Conservation (phyloP, 257 asterid species). For the Nicotiana knightiana region DNA sequence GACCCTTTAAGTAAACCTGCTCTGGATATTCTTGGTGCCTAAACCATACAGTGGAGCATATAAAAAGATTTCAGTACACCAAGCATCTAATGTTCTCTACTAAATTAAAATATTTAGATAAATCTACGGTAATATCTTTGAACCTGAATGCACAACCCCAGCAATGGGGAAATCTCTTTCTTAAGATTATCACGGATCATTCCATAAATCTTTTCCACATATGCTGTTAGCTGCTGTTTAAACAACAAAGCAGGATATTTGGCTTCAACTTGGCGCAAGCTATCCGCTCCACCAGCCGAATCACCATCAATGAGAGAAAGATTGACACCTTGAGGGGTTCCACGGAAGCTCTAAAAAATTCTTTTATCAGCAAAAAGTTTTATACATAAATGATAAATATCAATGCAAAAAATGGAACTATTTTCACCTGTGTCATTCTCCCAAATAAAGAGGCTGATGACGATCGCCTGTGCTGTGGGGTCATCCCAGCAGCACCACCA, state of each 20-base stretch:
- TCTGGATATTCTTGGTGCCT: conserved; percentile 98
- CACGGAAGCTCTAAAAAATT: conserved; percentile 73
- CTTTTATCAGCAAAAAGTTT: conserved; percentile 5
- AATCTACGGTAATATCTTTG: not conserved
- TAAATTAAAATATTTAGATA: not conserved
- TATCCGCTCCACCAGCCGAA: conserved; percentile 44
- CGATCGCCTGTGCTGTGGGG: conserved; percentile 75
- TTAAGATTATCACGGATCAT: conserved; percentile 21
- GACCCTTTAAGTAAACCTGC: conserved; percentile 72
- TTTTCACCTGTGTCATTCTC: conserved; percentile 95
- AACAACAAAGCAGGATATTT: conserved; percentile 95
- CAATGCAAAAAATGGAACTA: not conserved
- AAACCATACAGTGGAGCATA: conserved; percentile 15
- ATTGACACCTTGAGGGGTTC: conserved; percentile 74
- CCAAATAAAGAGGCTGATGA: conserved; percentile 87
- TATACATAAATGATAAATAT: not conserved
- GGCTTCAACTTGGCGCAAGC: conserved; percentile 87
- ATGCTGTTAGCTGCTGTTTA: conserved; percentile 28
- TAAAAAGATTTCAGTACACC: not conserved
- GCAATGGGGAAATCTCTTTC: conserved; percentile 30
- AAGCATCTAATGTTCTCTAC: not conserved
- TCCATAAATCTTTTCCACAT: conserved; percentile 20
- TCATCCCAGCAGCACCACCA: conserved; percentile 70
- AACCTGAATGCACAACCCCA: conserved; percentile 97
- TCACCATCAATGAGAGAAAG: conserved; percentile 63